Evolutionary conservation across 208 protist genomes (phyloP).

Genomic region (Trypanosoma congolense): DNA sequence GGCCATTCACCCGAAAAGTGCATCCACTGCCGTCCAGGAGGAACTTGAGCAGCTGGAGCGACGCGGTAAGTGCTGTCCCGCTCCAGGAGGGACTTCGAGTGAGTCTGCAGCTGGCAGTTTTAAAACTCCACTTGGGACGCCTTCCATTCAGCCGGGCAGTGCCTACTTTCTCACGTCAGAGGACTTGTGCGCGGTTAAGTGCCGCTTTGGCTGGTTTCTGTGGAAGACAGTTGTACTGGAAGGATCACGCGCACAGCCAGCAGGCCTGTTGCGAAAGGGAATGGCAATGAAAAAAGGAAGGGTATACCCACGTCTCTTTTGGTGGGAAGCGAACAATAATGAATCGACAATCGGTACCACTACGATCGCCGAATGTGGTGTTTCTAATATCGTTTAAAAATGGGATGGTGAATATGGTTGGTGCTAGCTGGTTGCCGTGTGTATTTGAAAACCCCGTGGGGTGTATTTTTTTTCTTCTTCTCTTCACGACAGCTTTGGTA

Average conservation of each 20-base stretch:
- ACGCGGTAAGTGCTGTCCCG: too few relatives aligned
- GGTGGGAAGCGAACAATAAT: constrained; percentile 3
- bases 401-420: constrained; percentile 9
- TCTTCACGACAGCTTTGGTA: too few relatives aligned
- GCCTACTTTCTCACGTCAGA: constrained; percentile 70
- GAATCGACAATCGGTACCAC: too few relatives aligned
- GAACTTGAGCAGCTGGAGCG: constrained; percentile 57
- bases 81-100: neutral
- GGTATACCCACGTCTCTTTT: constrained; percentile 72
- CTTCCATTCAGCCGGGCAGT: constrained; percentile 54
- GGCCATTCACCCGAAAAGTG: constrained; percentile 48
- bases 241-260: constrained; percentile 47
- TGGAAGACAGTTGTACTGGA: constrained; percentile 67
- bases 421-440: neutral
- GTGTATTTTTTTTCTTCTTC: neutral
- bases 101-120: constrained; percentile 10
- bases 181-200: constrained; percentile 69
- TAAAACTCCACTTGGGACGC: neutral
- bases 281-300: constrained; percentile 80
- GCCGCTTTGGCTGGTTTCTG: constrained; percentile 69
- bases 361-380: too few relatives aligned
- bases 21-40: constrained; percentile 32
- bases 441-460: neutral
- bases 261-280: constrained; percentile 67
- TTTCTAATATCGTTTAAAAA: too few relatives aligned